Conservation (phyloP, 495 filamentous ascomycete genomes). For the Parathielavia appendiculata region DNA sequence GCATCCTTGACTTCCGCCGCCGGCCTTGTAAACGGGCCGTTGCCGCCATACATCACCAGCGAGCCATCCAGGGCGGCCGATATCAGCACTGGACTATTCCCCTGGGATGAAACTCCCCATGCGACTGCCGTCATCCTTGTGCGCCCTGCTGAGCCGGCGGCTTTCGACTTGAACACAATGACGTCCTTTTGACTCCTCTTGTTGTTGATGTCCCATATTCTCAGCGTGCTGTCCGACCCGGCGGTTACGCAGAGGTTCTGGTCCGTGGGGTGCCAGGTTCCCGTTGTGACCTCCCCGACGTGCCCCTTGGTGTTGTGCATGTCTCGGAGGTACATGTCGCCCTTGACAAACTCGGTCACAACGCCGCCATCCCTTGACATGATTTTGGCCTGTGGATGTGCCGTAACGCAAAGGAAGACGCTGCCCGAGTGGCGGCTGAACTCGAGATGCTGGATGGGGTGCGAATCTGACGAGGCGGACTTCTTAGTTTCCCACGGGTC, state of each 20-base stretch:
- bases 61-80: conserved; percentile 86
- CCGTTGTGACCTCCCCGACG: conserved; percentile 79
- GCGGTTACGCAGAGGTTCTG: conserved; percentile 79
- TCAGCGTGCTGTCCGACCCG: conserved; percentile 85
- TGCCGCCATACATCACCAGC: conserved; percentile 84
- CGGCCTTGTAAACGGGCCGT: conserved; percentile 81
- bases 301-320: conserved; percentile 97
- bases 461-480: conserved; percentile 67
- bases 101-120: conserved; percentile 76
- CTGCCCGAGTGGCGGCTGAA: conserved; percentile 82
- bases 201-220: conserved; percentile 94
- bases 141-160: conserved; percentile 77
- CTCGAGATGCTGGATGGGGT: conserved; percentile 75
- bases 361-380: conserved; percentile 83
- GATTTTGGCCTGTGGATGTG: conserved; percentile 82
- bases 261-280: conserved; percentile 83
- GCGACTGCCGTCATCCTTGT: conserved; percentile 89
- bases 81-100: conserved; percentile 72
- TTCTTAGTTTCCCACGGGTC: conserved; percentile 76
- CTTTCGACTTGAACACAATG: conserved; percentile 88
- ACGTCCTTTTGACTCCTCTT: conserved; percentile 84
- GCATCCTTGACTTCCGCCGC: conserved; percentile 82
- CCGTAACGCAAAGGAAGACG: conserved; percentile 78
- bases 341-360: conserved; percentile 83
- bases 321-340: conserved; percentile 96